These are phyloP conservation scores for Globisporangium uncinulatum DNA, from an alignment of 352 stramenopile species.

Conservation along the genomic window DNA sequence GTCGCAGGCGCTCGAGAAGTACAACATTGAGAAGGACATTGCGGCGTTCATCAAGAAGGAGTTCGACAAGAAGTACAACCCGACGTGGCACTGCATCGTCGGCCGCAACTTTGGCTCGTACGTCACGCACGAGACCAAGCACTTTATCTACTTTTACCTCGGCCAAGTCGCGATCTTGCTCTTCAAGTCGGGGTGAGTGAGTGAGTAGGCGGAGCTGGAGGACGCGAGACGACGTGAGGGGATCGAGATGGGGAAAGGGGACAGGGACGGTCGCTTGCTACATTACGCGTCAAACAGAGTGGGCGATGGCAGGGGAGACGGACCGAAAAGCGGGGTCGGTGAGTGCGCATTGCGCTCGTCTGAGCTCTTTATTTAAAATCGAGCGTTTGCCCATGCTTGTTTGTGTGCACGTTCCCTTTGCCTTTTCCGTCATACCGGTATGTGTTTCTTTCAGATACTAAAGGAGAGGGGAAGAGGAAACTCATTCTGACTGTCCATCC, in stretches of 20 bases:
- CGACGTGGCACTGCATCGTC: slow-evolving; percentile 94
- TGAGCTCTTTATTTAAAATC: background rate
- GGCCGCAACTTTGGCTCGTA: slow-evolving; percentile 93
- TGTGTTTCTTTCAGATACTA: too few relatives aligned
- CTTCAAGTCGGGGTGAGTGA: slow-evolving; percentile 87
- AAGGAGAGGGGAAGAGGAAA: too few relatives aligned
- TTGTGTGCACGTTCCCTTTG: background rate
- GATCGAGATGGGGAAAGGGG: background rate
- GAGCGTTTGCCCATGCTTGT: background rate
- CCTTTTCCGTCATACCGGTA: background rate
- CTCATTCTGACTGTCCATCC: too few relatives aligned
- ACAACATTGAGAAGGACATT: slow-evolving; percentile 99
- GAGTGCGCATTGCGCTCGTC: too few relatives aligned
- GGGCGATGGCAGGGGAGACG: too few relatives aligned
- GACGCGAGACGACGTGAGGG: slow-evolving; percentile 1
- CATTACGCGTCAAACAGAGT: too few relatives aligned
- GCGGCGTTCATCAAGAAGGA: slow-evolving; percentile 92
- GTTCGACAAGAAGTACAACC: slow-evolving; percentile 93
- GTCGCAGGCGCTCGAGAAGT: slow-evolving; percentile 98
- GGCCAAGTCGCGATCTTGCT: slow-evolving; percentile 91
- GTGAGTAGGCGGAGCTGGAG: too few relatives aligned
- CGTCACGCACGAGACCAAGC: slow-evolving; percentile 92
- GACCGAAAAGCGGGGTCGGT: background rate
- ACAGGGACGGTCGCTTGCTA: too few relatives aligned
- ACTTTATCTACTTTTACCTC: slow-evolving; percentile 96